Conservation (phyloP, 352 stramenopile species). For the Phytopythium montanum region DNA sequence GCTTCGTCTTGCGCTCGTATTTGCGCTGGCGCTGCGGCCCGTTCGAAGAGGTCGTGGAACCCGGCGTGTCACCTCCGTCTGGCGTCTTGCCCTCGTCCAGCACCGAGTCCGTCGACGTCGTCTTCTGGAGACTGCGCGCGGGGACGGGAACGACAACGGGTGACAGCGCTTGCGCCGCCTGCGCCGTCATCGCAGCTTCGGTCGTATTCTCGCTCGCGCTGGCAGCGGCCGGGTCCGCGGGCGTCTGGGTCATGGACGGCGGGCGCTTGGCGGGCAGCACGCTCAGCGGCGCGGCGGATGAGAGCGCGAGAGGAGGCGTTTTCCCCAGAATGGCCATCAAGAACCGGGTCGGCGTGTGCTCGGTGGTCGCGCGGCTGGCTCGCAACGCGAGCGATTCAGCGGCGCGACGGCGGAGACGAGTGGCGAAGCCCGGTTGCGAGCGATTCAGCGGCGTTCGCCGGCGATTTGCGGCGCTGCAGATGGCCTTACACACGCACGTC, state of each 20-base stretch:
- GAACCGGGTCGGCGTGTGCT: background rate
- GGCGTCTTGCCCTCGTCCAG: constrained; percentile 8
- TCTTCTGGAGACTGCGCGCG: constrained; percentile 11
- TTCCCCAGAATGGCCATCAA: constrained; percentile 10
- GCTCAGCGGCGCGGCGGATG: constrained; percentile 2
- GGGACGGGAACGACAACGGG: background rate
- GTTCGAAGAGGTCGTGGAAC: constrained; percentile 5
- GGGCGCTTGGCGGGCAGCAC: constrained; percentile 3
- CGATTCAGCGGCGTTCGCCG: background rate
- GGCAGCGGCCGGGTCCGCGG: constrained; percentile 1
- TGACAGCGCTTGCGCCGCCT: background rate
- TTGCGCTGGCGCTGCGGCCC: constrained; percentile 53
- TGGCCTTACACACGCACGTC: background rate
- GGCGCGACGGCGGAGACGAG: background rate
- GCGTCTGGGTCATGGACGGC: constrained; percentile 7
- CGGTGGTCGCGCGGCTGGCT: background rate
- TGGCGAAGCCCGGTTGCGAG: background rate
- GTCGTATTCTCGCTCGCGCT: background rate
- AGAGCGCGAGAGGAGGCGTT: constrained; percentile 3
- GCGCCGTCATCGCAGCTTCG: background rate
- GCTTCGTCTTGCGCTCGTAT: constrained; percentile 87
- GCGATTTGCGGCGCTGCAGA: background rate
- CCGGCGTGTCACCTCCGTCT: constrained; percentile 14
- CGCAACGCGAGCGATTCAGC: background rate
- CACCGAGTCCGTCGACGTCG: constrained; percentile 19